phyloP scores from a whole-genome alignment of 192 early-diverging fungal genomes.

The Diversispora eburnea region DNA sequence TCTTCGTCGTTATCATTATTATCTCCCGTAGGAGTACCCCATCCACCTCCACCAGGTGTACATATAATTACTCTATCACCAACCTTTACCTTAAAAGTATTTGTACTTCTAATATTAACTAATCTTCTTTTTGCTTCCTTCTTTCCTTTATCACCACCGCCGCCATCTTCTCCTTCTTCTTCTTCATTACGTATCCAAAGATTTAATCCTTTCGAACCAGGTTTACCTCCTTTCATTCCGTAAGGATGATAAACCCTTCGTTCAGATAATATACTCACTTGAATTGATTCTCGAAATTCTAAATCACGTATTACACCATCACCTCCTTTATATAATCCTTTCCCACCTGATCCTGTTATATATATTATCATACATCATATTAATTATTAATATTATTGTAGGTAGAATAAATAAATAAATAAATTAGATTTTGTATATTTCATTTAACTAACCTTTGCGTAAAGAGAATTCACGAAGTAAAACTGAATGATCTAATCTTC shows the following conservation, averaged over 20 bases:
- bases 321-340: slow-evolving; percentile 74
- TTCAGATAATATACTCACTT: slow-evolving; percentile 89
- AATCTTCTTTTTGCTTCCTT: background rate
- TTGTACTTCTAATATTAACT: slow-evolving; percentile 85
- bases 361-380: background rate
- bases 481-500: slow-evolving; percentile 76
- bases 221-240: slow-evolving; percentile 76
- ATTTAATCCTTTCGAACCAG: slow-evolving; percentile 72
- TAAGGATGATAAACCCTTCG: slow-evolving; percentile 87
- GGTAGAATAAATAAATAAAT: background rate
- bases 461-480: slow-evolving; percentile 82
- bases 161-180: background rate
- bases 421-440: background rate
- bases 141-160: background rate
- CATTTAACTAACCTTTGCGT: slow-evolving; percentile 36
- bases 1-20: no score
- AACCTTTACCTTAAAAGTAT: slow-evolving; percentile 67
- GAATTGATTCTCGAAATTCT: slow-evolving; percentile 83
- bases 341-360: slow-evolving; percentile 65
- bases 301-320: slow-evolving; percentile 92
- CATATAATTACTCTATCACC: slow-evolving; percentile 82
- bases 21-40: slow-evolving; percentile 34
- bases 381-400: no score
- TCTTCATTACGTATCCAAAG: slow-evolving; percentile 60
- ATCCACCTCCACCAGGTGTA: slow-evolving; percentile 96